Evolutionary conservation across 2,329 filamentous ascomycete genomes (phyloP), one percentile per base, ranked within the genome.

Genomic region (Elsinoe necatrix): DNA sequence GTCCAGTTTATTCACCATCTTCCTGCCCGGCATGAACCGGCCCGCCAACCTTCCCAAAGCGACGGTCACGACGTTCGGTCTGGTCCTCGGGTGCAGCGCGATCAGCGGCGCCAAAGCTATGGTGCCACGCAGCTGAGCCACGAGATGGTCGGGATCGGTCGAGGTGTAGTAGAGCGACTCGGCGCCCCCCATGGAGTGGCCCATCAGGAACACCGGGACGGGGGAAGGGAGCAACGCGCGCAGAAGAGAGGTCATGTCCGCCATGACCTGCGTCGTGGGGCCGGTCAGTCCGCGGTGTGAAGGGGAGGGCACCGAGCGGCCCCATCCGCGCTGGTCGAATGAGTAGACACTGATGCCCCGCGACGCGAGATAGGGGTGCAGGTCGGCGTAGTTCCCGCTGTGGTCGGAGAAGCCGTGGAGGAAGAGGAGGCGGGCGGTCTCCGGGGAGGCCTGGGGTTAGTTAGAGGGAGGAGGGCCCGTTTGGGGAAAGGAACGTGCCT

Each of bases 401-500:
- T 95, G 89, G 71, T 95, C 91, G 69, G 83, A 89, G 77, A 91
- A 96, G 65, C 91, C 91, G 73, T 96, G 91, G 61, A 96, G 75
- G 71, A 95, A 87, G 64, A 93, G 77, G 51, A 95, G 70, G 63
- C 87, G 86, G 34, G 90, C 90, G 65, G 79, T 80, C 56, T 79
- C 71, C 82, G 81, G 83, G 83, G 62, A 57, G 16, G 58, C 52
- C 52, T n/a, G n/a, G n/a, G n/a, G n/a, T n/a, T n/a, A n/a, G n/a
- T n/a, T n/a, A n/a, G n/a, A n/a, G n/a, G n/a, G n/a, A n/a, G n/a
- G n/a, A n/a, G n/a, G n/a, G n/a, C n/a, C n/a, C n/a, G n/a, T n/a
- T n/a, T n/a, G n/a, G n/a, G n/a, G n/a, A n/a, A n/a, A n/a, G n/a
- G n/a, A n/a, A n/a, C n/a, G n/a, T n/a, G n/a, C n/a, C n/a, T 55